phyloP scores from a whole-genome alignment of 2,329 filamentous ascomycete species.

The Pyrenochaeta sp. region DNA sequence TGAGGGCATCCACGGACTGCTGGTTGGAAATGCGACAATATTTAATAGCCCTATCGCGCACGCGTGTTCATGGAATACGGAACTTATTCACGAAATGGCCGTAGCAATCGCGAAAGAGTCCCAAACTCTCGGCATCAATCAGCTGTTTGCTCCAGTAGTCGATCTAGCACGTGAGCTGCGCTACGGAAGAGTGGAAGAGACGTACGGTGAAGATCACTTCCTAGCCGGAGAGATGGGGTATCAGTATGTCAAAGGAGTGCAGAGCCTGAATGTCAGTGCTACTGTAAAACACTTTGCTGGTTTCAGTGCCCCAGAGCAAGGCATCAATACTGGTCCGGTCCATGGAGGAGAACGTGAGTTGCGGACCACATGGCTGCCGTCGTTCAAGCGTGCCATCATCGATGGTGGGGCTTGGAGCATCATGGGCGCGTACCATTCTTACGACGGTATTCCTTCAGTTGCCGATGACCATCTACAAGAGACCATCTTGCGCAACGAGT shows the following conservation, averaged over 20 bases:
- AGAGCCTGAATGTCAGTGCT: conserved; percentile 71
- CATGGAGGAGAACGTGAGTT: conserved; percentile 65
- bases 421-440: conserved; percentile 79
- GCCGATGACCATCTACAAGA: conserved; percentile 72
- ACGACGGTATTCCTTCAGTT: conserved; percentile 75
- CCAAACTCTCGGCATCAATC: conserved; percentile 73
- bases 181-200: conserved; percentile 78
- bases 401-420: conserved; percentile 73
- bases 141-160: conserved; percentile 75
- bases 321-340: conserved; percentile 71
- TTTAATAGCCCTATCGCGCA: conserved; percentile 81
- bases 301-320: conserved; percentile 74
- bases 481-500: conserved; percentile 71
- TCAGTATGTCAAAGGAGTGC: conserved; percentile 67
- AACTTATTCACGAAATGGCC: conserved; percentile 72
- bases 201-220: conserved; percentile 73
- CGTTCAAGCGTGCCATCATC: conserved; percentile 75
- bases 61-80: conserved; percentile 74
- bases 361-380: conserved; percentile 62
- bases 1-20: conserved; percentile 77
- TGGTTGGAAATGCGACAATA: conserved; percentile 76
- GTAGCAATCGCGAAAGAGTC: conserved; percentile 71
- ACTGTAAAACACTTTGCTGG: conserved; percentile 81
- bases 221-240: conserved; percentile 74
- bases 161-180: conserved; percentile 76